These are phyloP conservation scores for Carex sylvatica DNA, from an alignment of 202 grass and related monocot genomes.

Conservation along the genomic window DNA sequence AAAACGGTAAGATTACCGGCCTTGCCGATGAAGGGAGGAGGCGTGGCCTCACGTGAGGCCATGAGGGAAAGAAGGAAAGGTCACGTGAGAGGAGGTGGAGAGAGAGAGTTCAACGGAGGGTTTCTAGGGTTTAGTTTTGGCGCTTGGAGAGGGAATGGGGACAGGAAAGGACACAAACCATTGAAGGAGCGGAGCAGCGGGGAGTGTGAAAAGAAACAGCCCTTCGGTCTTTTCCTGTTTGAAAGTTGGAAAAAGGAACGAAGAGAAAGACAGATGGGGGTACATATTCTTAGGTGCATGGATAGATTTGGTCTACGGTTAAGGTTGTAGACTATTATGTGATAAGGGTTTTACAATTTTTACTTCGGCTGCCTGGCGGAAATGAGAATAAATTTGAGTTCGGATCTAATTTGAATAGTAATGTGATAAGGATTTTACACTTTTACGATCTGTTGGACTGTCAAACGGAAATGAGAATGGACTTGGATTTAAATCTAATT, in stretches of 20 bases:
- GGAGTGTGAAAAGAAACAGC: slow-evolving; percentile 9
- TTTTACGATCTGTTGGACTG: no score
- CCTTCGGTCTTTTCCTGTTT: neutral
- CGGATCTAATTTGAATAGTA: no score
- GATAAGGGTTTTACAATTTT: neutral
- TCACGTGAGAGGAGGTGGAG: slow-evolving; percentile 1
- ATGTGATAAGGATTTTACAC: no score
- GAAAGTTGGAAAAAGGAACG: neutral
- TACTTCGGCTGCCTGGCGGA: no score
- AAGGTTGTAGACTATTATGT: neutral
- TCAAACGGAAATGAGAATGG: no score
- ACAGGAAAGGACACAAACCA: slow-evolving; percentile 5
- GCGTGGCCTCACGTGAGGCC: slow-evolving; percentile 28
- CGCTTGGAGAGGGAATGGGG: neutral
- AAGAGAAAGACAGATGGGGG: neutral
- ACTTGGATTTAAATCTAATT: no score
- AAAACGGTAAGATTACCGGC: slow-evolving; percentile 90
- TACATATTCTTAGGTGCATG: slow-evolving; percentile 24
- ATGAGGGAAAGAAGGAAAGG: slow-evolving; percentile 24
- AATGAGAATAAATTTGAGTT: no score
- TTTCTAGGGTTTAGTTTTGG: slow-evolving; percentile 10
- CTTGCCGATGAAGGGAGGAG: slow-evolving; percentile 69
- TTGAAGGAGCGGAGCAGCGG: slow-evolving; percentile 14
- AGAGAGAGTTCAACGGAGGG: neutral
- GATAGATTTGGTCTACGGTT: slow-evolving; percentile 1